A percentile compares a stretch with the other conserved stretches of the same genome.
These are phyloP conservation scores for Chenopodium album DNA, from an alignment of 148 eudicot genomes.

Conservation along the genomic window DNA sequence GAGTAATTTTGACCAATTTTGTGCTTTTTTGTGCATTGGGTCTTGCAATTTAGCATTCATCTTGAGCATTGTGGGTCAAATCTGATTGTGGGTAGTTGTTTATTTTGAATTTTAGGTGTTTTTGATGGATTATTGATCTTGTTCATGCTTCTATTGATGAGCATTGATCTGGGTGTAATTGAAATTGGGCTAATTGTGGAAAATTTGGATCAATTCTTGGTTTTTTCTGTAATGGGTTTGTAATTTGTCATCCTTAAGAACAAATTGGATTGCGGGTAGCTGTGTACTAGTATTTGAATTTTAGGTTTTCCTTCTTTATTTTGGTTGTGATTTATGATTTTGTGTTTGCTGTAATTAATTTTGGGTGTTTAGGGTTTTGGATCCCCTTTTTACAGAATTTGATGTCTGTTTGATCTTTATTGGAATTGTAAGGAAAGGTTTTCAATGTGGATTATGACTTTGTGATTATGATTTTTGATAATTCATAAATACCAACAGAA, in stretches of 20 bases:
- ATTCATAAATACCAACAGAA: background rate
- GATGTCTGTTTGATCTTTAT: background rate
- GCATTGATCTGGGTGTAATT: background rate
- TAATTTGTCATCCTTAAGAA: background rate
- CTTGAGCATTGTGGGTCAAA: background rate
- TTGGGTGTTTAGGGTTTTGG: background rate
- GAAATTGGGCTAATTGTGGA: background rate
- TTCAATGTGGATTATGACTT: background rate
- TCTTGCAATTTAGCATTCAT: background rate
- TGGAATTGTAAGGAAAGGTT: background rate
- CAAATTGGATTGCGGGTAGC: background rate
- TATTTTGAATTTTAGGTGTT: background rate
- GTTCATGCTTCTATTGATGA: background rate
- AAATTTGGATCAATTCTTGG: background rate
- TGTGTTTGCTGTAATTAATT: too few relatives aligned
- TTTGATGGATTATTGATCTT: conserved; percentile 1
- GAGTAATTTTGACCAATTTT: background rate
- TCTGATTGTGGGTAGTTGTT: conserved; percentile 7
- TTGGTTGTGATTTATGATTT: background rate
- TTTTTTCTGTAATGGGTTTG: background rate
- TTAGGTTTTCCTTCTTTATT: background rate
- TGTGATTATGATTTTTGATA: background rate
- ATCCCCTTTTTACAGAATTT: background rate
- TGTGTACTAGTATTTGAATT: background rate
- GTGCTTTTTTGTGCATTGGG: background rate